Conservation (phyloP, 495 filamentous ascomycete genomes). For the Aspergillus sclerotioniger region DNA sequence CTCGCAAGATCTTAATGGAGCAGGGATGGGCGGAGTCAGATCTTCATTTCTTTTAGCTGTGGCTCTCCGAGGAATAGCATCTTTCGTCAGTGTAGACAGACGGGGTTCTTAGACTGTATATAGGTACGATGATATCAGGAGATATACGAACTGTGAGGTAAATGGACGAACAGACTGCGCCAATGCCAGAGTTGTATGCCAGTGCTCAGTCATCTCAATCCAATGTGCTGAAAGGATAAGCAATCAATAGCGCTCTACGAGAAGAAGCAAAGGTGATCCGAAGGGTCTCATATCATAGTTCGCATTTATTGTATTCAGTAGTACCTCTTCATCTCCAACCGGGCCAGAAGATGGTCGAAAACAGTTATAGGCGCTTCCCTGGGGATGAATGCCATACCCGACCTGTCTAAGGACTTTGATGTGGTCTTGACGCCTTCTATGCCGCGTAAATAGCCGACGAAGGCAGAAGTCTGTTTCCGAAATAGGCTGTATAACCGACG, state of each 20-base stretch:
- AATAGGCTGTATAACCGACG: conserved; percentile 60
- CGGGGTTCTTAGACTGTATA: neutral
- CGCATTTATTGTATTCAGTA: conserved; percentile 28
- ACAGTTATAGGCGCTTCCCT: conserved; percentile 37
- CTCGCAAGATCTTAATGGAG: conserved; percentile 57
- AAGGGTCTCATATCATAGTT: neutral
- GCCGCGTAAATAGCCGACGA: conserved; percentile 44
- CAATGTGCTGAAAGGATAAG: neutral
- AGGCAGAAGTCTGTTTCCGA: conserved; percentile 65
- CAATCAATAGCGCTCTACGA: neutral
- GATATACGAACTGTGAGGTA: neutral
- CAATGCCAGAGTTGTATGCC: neutral
- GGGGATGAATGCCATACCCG: conserved; percentile 27
- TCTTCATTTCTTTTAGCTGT: conserved; percentile 73
- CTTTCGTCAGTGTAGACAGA: neutral
- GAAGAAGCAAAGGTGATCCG: neutral
- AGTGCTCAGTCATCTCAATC: neutral
- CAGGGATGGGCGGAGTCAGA: conserved; percentile 80
- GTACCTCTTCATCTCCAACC: conserved; percentile 51
- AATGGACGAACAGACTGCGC: neutral
- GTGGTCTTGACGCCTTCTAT: conserved; percentile 49
- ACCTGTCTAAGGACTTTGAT: conserved; percentile 31
- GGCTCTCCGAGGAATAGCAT: neutral
- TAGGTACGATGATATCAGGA: neutral
- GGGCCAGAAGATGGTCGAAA: conserved; percentile 48